These are phyloP conservation scores for Globisporangium echinulatum DNA, from an alignment of 352 stramenopile species.

Conservation along the genomic window DNA sequence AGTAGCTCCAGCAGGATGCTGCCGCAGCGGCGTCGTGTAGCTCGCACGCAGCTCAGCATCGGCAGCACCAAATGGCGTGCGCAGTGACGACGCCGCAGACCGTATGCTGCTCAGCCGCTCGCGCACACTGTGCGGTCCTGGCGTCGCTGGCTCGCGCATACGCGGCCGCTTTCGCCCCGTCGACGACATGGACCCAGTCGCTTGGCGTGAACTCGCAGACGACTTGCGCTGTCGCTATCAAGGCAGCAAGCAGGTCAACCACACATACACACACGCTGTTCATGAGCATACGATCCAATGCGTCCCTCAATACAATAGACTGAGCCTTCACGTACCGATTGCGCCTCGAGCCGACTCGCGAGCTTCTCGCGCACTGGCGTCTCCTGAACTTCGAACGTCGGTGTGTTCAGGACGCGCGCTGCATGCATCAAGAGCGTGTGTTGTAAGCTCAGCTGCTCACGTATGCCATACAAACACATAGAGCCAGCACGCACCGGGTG, in stretches of 20 bases:
- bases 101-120: slow-evolving; percentile 46
- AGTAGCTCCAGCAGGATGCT: neutral
- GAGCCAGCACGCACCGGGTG: slow-evolving; percentile 24
- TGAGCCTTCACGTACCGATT: slow-evolving; percentile 29
- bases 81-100: slow-evolving; percentile 20
- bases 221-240: slow-evolving; percentile 18
- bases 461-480: neutral
- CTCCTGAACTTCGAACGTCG: slow-evolving; percentile 62
- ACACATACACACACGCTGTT: neutral
- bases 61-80: slow-evolving; percentile 50
- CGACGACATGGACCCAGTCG: neutral
- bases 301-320: neutral
- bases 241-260: slow-evolving; percentile 9
- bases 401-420: slow-evolving; percentile 37
- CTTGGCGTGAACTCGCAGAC: neutral
- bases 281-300: too few species aligned
- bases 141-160: neutral
- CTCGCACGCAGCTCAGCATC: slow-evolving; percentile 68
- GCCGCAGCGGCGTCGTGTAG: slow-evolving; percentile 59
- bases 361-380: slow-evolving; percentile 56
- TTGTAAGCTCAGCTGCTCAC: neutral
- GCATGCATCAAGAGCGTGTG: neutral
- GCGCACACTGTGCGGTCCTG: slow-evolving; percentile 30
- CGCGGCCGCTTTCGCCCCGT: slow-evolving; percentile 19
- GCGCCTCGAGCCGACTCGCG: slow-evolving; percentile 45